These are phyloP conservation scores for Agrostemma githago DNA, from an alignment of 148 eudicot species.

Conservation along the genomic window DNA sequence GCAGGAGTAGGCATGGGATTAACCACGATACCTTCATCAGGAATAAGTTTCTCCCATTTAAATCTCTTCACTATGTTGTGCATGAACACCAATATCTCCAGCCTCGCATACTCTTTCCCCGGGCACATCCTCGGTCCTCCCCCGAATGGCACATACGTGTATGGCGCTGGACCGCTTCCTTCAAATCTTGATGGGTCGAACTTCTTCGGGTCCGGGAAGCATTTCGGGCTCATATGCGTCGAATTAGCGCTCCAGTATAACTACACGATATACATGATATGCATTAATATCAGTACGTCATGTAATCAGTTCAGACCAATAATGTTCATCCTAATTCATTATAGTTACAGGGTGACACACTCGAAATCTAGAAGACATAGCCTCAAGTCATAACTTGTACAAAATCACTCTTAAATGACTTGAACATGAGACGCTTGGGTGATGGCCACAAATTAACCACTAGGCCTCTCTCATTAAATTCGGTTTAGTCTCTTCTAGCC, in stretches of 20 bases:
- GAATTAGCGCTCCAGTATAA: constrained; percentile 23
- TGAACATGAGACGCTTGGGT: too few species aligned
- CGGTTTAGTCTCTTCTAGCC: too few species aligned
- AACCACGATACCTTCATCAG: constrained; percentile 9
- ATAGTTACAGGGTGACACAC: too few species aligned
- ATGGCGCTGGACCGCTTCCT: constrained; percentile 19
- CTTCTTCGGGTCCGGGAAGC: constrained; percentile 14
- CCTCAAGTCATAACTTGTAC: too few species aligned
- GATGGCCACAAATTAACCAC: too few species aligned
- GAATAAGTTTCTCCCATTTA: constrained; percentile 21
- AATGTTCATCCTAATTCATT: too few species aligned
- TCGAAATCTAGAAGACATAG: too few species aligned
- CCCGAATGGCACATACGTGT: constrained; percentile 22
- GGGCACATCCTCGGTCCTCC: constrained; percentile 27
- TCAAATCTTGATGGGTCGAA: constrained; percentile 22
- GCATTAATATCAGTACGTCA: not conserved
- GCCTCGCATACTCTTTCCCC: constrained; percentile 21
- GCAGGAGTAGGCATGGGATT: constrained; percentile 21
- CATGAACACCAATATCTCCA: constrained; percentile 25
- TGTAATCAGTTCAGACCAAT: too few species aligned
- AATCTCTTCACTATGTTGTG: constrained; percentile 19
- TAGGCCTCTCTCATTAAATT: too few species aligned
- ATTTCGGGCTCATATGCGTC: constrained; percentile 19
- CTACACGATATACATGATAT: constrained; percentile 6
- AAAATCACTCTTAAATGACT: too few species aligned